Base-by-base conservation (phyloP, 305 asterid genomes). In the Fraxinus ornus region DNA sequence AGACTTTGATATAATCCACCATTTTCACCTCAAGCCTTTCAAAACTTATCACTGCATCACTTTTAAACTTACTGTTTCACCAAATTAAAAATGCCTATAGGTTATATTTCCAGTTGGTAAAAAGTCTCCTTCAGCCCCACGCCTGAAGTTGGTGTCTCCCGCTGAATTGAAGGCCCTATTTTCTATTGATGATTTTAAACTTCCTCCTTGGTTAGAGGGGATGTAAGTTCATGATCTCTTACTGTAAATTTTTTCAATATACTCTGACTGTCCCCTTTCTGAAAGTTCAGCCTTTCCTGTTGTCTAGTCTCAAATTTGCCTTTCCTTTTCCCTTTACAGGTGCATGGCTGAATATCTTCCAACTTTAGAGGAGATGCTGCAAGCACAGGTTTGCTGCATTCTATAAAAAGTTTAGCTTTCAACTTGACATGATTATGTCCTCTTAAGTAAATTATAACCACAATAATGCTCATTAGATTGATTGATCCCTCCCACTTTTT, bases 301-400 rank as follows among this genome's bases (percentile, higher is more conserved):
- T 33, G 41, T 82, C 76, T 47, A 8, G 57, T 52, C 36, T 75
- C 35, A 76, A 73, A 47, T 71, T 75, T 79, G 30, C 82, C 37
- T 79, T 75, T 78, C 72, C 74, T 60, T 86, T 37, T 78, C 21
- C 80, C 19, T 78, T 78, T 83, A 44, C 72, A 96, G 99, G 98
- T 94, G 99, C 90, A 92, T 92, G 88, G 97, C 98, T 86, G 98
- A 92, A 89, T 96, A 96, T 90, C 95, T 96, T 81, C 95, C 95
- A 21, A 88, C 81, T 78, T 81, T 96, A 84, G 99, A 96, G 86
- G 94, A 90, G 80, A 88, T 88, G 88, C 91, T 96, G 84, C 92
- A 79, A 79, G 84, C 90, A 44, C 98, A 94, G 98, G 99, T 96
- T 82, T 85, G 86, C 84, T 81, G 78, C 72, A 47, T 55, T 76